Conservation (phyloP, 2,329 filamentous ascomycete genomes). For the Cytospora piceicola region DNA sequence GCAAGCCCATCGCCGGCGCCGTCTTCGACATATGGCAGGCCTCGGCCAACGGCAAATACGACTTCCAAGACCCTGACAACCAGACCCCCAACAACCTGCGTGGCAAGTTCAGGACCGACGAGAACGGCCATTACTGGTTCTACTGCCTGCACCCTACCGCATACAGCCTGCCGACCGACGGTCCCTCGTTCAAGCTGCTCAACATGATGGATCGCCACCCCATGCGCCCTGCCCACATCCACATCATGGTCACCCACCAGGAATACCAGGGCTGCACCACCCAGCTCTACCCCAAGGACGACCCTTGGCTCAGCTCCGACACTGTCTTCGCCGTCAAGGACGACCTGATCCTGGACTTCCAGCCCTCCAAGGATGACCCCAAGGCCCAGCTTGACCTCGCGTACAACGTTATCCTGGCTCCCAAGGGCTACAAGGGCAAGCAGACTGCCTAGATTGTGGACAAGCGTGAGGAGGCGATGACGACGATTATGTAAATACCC, state of each 20-base stretch:
- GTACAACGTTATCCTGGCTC: slow-evolving; percentile 37
- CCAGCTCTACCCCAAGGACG: slow-evolving; percentile 66
- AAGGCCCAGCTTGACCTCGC: slow-evolving; percentile 39
- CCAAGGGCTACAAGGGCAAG: slow-evolving; percentile 35
- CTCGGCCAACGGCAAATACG: slow-evolving; percentile 61
- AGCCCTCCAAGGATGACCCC: slow-evolving; percentile 43
- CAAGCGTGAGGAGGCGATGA: background rate
- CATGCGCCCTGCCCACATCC: slow-evolving; percentile 35
- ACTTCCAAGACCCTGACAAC: slow-evolving; percentile 64
- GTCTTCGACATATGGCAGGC: slow-evolving; percentile 66
- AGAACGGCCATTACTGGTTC: slow-evolving; percentile 63
- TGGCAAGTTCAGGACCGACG: slow-evolving; percentile 66
- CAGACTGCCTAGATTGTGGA: background rate
- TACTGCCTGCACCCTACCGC: slow-evolving; percentile 67
- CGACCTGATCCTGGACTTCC: slow-evolving; percentile 49
- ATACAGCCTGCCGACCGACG: slow-evolving; percentile 65
- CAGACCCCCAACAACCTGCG: slow-evolving; percentile 54
- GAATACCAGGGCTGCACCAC: slow-evolving; percentile 68
- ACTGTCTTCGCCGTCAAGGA: slow-evolving; percentile 44
- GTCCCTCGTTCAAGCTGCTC: slow-evolving; percentile 34
- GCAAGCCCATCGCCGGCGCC: slow-evolving; percentile 44
- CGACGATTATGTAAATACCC: background rate
- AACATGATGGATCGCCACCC: slow-evolving; percentile 35
- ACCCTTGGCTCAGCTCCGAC: slow-evolving; percentile 55
- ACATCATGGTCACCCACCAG: slow-evolving; percentile 45